Percentiles rank a stretch among this genome's conserved stretches.
phyloP scores from a whole-genome alignment of 1,284 basidiomycete species.

The Puccinia triticina region DNA sequence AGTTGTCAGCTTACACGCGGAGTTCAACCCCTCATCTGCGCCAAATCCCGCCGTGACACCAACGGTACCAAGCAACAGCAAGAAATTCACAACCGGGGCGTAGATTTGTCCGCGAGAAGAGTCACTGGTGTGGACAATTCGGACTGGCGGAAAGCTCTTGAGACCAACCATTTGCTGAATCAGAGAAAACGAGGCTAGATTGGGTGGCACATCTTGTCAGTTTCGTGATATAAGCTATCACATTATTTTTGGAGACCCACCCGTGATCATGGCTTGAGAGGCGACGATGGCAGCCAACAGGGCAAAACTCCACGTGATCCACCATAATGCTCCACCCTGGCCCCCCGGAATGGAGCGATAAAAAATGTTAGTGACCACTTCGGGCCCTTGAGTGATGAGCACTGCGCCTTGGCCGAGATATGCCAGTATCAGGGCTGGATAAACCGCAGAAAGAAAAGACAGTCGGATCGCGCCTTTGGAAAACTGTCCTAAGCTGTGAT shows the following conservation, averaged over 20 bases:
- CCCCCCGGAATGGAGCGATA: slow-evolving; percentile 70
- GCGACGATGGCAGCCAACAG: slow-evolving; percentile 67
- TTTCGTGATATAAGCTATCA: not conserved
- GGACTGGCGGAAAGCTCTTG: slow-evolving; percentile 66
- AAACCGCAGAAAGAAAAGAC: slow-evolving; percentile 66
- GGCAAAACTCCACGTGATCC: slow-evolving; percentile 69
- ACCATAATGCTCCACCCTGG: slow-evolving; percentile 56
- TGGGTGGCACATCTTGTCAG: not conserved
- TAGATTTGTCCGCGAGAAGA: slow-evolving; percentile 70
- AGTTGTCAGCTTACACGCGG: slow-evolving; percentile 64
- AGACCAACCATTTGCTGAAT: slow-evolving; percentile 69
- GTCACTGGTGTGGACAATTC: slow-evolving; percentile 68
- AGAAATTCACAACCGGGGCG: slow-evolving; percentile 68
- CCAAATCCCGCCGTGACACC: slow-evolving; percentile 68
- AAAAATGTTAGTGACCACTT: slow-evolving; percentile 67
- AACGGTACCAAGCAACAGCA: slow-evolving; percentile 66
- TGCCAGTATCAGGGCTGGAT: slow-evolving; percentile 69
- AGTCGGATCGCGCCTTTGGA: slow-evolving; percentile 61
- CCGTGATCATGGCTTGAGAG: slow-evolving; percentile 72
- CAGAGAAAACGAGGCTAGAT: slow-evolving; percentile 52
- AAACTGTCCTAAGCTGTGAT: slow-evolving; percentile 50
- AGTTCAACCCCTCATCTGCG: slow-evolving; percentile 64
- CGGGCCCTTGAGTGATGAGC: slow-evolving; percentile 65
- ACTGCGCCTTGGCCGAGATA: slow-evolving; percentile 73
- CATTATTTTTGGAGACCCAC: slow-evolving; percentile 54